Conservation (phyloP, 2,329 filamentous ascomycete species). For the Helminthosporium solani region DNA sequence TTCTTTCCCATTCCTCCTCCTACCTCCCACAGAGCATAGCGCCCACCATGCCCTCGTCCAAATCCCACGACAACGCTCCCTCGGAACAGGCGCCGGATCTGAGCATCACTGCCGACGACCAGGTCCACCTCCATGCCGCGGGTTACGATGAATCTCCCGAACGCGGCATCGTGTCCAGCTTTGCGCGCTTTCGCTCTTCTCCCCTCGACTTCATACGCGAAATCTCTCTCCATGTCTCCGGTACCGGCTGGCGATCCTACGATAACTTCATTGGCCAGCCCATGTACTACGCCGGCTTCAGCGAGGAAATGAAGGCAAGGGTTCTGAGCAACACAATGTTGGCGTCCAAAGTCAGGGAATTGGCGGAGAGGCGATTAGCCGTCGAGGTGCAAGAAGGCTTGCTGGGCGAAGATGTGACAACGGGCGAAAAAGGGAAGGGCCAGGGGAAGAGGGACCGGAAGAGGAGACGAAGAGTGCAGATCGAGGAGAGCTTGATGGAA, state of each 20-base stretch:
- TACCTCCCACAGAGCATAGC: no score
- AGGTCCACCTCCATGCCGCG: slow-evolving; percentile 48
- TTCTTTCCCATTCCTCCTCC: not conserved
- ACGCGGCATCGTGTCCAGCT: slow-evolving; percentile 73
- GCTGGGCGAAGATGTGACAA: slow-evolving; percentile 47
- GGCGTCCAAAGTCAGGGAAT: slow-evolving; percentile 69
- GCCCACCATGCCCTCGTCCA: no score
- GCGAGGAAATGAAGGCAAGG: slow-evolving; percentile 79
- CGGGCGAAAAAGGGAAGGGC: slow-evolving; percentile 37
- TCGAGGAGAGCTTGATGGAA: slow-evolving; percentile 73
- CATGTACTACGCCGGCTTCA: slow-evolving; percentile 89
- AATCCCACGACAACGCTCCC: slow-evolving; percentile 13
- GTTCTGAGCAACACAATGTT: slow-evolving; percentile 77
- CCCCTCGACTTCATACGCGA: slow-evolving; percentile 84
- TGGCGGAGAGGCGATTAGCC: slow-evolving; percentile 72
- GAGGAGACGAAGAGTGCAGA: slow-evolving; percentile 65
- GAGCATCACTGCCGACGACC: slow-evolving; percentile 48
- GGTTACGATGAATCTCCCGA: slow-evolving; percentile 53
- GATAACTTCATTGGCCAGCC: slow-evolving; percentile 87
- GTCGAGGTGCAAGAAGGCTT: slow-evolving; percentile 77
- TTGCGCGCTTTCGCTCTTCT: slow-evolving; percentile 78
- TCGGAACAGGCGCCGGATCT: slow-evolving; percentile 46
- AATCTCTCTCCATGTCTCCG: slow-evolving; percentile 88
- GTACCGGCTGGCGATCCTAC: slow-evolving; percentile 93
- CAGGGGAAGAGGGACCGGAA: slow-evolving; percentile 55